Conservation (phyloP, 805 yeast species). For the Debaryomyces prosopidis region DNA sequence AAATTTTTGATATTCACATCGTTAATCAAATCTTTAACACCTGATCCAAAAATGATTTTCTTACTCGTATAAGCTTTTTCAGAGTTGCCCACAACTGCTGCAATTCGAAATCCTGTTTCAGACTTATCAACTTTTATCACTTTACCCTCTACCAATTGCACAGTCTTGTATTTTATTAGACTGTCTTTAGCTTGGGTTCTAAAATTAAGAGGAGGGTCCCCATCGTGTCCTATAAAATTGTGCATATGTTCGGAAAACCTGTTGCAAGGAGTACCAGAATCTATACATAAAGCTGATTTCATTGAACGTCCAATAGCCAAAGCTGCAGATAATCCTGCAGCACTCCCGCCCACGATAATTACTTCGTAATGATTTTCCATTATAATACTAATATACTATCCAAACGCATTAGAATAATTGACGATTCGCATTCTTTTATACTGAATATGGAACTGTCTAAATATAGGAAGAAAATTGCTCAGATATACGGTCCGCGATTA, state of each 20-base stretch:
- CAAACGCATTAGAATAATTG: too few species aligned
- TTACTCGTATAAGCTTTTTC: neutral
- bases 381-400: neutral
- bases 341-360: slow-evolving; percentile 14
- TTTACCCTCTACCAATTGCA: slow-evolving; percentile 3
- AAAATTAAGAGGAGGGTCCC: slow-evolving; percentile 8
- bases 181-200: slow-evolving; percentile 3
- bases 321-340: slow-evolving; percentile 13
- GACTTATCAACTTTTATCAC: slow-evolving; percentile 3
- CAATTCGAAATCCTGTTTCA: neutral
- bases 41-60: slow-evolving; percentile 11
- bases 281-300: slow-evolving; percentile 10
- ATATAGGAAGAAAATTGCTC: too few species aligned
- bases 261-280: slow-evolving; percentile 12
- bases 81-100: neutral
- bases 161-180: slow-evolving; percentile 4
- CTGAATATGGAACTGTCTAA: too few species aligned
- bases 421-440: too few species aligned
- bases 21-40: slow-evolving; percentile 11
- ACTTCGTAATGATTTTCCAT: slow-evolving; percentile 6
- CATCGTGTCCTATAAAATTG: slow-evolving; percentile 12
- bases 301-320: slow-evolving; percentile 10
- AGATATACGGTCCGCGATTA: too few species aligned
- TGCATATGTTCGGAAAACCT: slow-evolving; percentile 14
- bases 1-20: slow-evolving; percentile 7